Conservation (phyloP, 2,329 filamentous ascomycete genomes). For the Aspergillus viridinutans region DNA sequence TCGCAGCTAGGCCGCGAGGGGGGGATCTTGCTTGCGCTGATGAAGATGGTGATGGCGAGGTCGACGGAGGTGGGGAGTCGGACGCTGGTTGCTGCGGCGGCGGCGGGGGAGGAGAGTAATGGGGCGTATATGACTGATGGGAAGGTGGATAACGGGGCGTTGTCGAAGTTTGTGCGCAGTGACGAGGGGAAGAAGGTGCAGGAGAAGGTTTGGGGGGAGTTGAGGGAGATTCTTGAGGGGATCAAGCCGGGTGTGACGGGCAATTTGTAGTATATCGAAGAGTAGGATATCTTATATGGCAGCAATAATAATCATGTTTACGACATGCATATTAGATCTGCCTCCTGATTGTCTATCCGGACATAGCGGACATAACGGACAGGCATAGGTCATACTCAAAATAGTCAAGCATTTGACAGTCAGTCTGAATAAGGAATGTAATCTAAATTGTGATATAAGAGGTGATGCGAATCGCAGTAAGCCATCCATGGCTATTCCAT, state of each 20-base stretch:
- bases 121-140: constrained; percentile 46
- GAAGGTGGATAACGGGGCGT: constrained; percentile 18
- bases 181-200: constrained; percentile 37
- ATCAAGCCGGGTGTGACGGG: constrained; percentile 38
- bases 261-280: neutral
- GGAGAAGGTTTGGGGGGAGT: constrained; percentile 42
- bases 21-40: constrained; percentile 2
- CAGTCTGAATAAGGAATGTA: too few relatives aligned
- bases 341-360: too few relatives aligned
- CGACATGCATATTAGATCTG: too few relatives aligned
- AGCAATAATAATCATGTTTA: too few relatives aligned
- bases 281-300: too few relatives aligned
- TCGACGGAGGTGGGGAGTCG: constrained; percentile 48
- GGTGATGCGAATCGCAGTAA: too few relatives aligned
- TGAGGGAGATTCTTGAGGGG: constrained; percentile 39
- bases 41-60: constrained; percentile 36
- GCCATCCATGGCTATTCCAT: too few relatives aligned
- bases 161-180: constrained; percentile 38
- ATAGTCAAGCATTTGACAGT: too few relatives aligned
- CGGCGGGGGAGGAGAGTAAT: constrained; percentile 40
- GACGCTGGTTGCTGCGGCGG: constrained; percentile 38
- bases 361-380: too few relatives aligned
- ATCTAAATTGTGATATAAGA: too few relatives aligned
- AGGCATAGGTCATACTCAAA: too few relatives aligned
- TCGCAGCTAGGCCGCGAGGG: constrained; percentile 43